These are phyloP conservation scores for Backusella liffmaniae DNA, from an alignment of 192 early-diverging fungal species.

Conservation along the genomic window DNA sequence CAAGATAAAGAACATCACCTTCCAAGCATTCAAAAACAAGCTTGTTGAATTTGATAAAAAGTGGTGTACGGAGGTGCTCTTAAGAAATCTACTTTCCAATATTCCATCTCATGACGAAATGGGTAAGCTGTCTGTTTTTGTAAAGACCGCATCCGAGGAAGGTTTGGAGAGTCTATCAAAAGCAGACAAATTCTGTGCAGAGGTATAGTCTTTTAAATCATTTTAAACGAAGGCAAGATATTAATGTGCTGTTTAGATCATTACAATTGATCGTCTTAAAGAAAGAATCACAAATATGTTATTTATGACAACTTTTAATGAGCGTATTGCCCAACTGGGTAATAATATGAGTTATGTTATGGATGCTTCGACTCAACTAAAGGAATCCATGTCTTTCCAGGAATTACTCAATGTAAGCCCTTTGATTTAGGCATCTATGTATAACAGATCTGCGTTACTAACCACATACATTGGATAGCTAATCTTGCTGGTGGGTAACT, in stretches of 20 bases:
- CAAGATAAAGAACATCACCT: constrained; percentile 64
- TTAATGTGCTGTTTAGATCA: constrained; percentile 43
- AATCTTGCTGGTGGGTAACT: constrained; percentile 78
- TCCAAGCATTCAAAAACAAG: constrained; percentile 63
- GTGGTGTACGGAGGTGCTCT: constrained; percentile 60
- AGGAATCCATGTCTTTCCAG: constrained; percentile 65
- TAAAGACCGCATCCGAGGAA: constrained; percentile 61
- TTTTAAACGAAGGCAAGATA: not conserved
- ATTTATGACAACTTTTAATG: constrained; percentile 65
- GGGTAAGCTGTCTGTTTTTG: constrained; percentile 67
- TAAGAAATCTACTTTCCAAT: constrained; percentile 66
- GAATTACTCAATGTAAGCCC: constrained; percentile 61
- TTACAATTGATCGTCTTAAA: constrained; percentile 75
- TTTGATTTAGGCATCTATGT: not conserved
- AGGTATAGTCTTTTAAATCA: constrained; percentile 26
- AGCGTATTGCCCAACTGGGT: constrained; percentile 59
- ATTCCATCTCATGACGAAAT: constrained; percentile 71
- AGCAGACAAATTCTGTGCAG: constrained; percentile 73
- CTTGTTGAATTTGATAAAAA: constrained; percentile 67
- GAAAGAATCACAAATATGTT: constrained; percentile 68
- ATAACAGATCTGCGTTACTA: not conserved
- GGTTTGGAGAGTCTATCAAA: constrained; percentile 55
- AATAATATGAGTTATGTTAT: constrained; percentile 59
- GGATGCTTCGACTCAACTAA: constrained; percentile 61
- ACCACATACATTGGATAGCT: constrained; percentile 28